A percentile compares a stretch with the other conserved stretches of the same genome.
Evolutionary conservation across 2,329 filamentous ascomycete species (phyloP).

Genomic region (Westerdykella aurantiaca): DNA sequence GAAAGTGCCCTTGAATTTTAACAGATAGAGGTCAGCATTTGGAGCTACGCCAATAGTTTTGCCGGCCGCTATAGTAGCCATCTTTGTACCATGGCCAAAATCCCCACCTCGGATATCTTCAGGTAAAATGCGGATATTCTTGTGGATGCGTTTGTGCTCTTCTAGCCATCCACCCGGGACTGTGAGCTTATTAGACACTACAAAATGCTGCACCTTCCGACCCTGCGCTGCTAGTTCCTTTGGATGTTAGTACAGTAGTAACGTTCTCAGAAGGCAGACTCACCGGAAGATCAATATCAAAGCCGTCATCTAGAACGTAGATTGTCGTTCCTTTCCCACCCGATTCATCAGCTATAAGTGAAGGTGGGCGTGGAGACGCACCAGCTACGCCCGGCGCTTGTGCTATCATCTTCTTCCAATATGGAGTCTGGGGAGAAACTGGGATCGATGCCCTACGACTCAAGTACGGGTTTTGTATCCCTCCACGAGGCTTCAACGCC

Average conservation of each 20-base stretch:
- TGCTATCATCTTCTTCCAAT: constrained; percentile 10
- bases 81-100: constrained; percentile 1
- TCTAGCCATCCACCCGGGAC: background rate
- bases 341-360: constrained; percentile 1
- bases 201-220: background rate
- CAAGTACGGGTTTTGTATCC: no score
- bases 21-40: constrained; percentile 3
- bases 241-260: background rate
- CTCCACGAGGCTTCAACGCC: no score
- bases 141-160: no score
- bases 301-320: constrained; percentile 5
- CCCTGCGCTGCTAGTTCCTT: background rate
- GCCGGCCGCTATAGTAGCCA: constrained; percentile 2
- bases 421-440: background rate
- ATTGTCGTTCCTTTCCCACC: constrained; percentile 1
- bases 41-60: background rate
- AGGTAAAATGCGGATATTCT: no score
- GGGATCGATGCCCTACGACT: background rate
- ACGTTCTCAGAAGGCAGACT: background rate
- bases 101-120: background rate
- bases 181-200: background rate
- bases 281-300: constrained; percentile 1
- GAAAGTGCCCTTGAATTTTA: constrained; percentile 1
- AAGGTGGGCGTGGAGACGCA: background rate
- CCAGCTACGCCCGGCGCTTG: background rate